phyloP scores from a whole-genome alignment of 2,329 filamentous ascomycete genomes.

The Westerdykella ornata region DNA sequence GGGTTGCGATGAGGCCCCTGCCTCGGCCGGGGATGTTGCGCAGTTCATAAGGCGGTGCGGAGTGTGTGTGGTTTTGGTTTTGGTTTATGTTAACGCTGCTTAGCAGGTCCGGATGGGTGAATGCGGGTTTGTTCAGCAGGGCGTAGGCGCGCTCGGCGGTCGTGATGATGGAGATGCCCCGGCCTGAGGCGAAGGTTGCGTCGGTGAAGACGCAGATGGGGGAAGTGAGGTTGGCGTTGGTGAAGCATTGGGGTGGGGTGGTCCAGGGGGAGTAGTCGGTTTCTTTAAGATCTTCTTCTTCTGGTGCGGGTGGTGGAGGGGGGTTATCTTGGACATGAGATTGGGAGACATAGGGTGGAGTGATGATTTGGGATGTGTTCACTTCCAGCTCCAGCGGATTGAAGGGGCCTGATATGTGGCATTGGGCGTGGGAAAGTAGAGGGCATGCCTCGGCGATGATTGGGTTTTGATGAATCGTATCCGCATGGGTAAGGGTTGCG shows the following conservation, averaged over 20 bases:
- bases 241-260: conserved; percentile 29
- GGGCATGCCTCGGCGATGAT: too few relatives aligned
- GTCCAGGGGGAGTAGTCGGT: conserved; percentile 26
- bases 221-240: conserved; percentile 18
- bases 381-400: too few relatives aligned
- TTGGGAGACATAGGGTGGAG: too few relatives aligned
- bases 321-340: too few relatives aligned
- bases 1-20: conserved; percentile 30
- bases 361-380: too few relatives aligned
- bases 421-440: too few relatives aligned
- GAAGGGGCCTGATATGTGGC: too few relatives aligned
- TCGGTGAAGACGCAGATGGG: conserved; percentile 28
- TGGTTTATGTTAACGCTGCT: conserved; percentile 17
- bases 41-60: conserved; percentile 20
- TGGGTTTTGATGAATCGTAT: too few relatives aligned
- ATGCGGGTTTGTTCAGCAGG: conserved; percentile 26
- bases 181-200: conserved; percentile 24
- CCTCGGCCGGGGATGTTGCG: conserved; percentile 30
- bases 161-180: conserved; percentile 29
- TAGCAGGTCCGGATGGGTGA: conserved; percentile 16
- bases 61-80: too few relatives aligned
- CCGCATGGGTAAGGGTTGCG: too few relatives aligned
- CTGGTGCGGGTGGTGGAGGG: too few relatives aligned
- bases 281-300: background rate
- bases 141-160: conserved; percentile 21